Evolutionary conservation across 495 filamentous ascomycete genomes (phyloP).

Genomic region (Penicillium canariense): DNA sequence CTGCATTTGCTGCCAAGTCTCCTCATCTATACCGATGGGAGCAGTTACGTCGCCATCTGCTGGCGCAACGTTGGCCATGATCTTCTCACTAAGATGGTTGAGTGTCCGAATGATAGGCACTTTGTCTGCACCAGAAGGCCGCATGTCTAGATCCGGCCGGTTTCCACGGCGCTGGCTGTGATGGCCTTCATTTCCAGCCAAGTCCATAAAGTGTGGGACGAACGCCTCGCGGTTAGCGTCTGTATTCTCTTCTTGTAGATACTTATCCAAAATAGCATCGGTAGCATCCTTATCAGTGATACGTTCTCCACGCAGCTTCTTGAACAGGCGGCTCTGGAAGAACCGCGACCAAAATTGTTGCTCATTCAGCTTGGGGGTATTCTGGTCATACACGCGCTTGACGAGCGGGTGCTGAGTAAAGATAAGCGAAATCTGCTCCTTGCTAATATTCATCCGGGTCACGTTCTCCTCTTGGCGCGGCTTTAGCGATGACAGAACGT

Average conservation of each 20-base stretch:
- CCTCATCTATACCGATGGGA: conserved; percentile 68
- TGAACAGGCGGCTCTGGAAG: conserved; percentile 83
- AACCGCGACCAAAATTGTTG: conserved; percentile 88
- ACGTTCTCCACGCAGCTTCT: conserved; percentile 86
- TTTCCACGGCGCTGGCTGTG: conserved; percentile 77
- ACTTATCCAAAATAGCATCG: conserved; percentile 79
- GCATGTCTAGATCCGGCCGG: conserved; percentile 82
- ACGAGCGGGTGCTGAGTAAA: conserved; percentile 91
- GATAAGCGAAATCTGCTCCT: conserved; percentile 90
- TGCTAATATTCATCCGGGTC: conserved; percentile 76
- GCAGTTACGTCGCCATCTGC: conserved; percentile 65
- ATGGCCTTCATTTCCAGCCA: conserved; percentile 92
- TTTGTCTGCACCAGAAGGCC: conserved; percentile 61
- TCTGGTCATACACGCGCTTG: conserved; percentile 87
- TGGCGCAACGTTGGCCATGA: conserved; percentile 80
- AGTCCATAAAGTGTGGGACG: conserved; percentile 84
- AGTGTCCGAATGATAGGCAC: conserved; percentile 80
- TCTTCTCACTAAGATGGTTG: conserved; percentile 84
- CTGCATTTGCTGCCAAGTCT: conserved; percentile 67
- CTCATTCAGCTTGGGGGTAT: conserved; percentile 78
- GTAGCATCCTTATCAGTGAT: conserved; percentile 69
- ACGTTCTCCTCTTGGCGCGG: conserved; percentile 73
- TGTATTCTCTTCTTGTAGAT: conserved; percentile 65
- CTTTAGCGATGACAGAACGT: conserved; percentile 88
- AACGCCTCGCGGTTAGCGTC: conserved; percentile 54